phyloP scores from a whole-genome alignment of 1,139 yeast genomes.

The Hansenula anomala region DNA sequence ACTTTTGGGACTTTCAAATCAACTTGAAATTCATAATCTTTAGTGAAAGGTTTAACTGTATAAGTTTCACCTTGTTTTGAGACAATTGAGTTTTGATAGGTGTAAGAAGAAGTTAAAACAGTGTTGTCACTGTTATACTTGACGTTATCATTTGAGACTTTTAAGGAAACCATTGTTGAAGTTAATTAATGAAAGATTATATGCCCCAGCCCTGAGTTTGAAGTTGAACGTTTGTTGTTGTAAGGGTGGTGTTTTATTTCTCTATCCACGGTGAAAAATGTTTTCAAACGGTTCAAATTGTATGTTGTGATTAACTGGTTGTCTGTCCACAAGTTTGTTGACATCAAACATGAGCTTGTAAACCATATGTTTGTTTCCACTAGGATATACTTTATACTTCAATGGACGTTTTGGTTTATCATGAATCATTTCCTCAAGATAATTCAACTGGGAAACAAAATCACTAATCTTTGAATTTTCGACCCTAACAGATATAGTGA shows the following conservation, averaged over 20 bases:
- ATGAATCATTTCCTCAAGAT: no score
- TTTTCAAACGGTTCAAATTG: no score
- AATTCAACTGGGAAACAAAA: no score
- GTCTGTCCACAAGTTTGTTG: no score
- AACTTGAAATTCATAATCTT: slow-evolving; percentile 81
- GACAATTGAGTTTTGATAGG: slow-evolving; percentile 64
- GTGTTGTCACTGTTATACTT: slow-evolving; percentile 55
- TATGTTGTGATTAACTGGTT: no score
- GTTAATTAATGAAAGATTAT: slow-evolving; percentile 13
- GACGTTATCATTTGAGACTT: slow-evolving; percentile 61
- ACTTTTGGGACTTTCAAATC: slow-evolving; percentile 80
- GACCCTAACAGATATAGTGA: no score
- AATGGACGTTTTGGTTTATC: no score
- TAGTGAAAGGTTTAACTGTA: slow-evolving; percentile 65
- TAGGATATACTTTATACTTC: no score
- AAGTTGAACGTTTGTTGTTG: slow-evolving; percentile 19
- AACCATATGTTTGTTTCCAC: no score
- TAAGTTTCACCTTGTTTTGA: slow-evolving; percentile 51
- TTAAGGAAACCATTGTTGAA: slow-evolving; percentile 21
- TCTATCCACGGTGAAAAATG: no score
- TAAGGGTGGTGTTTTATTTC: slow-evolving; percentile 24
- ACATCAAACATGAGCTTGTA: no score
- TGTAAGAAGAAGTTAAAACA: slow-evolving; percentile 63
- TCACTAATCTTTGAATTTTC: no score
- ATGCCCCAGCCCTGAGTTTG: slow-evolving; percentile 16